These are phyloP conservation scores for Bolboschoenoplectus hybrid DNA, from an alignment of 202 grass and related monocot species.

Conservation along the genomic window DNA sequence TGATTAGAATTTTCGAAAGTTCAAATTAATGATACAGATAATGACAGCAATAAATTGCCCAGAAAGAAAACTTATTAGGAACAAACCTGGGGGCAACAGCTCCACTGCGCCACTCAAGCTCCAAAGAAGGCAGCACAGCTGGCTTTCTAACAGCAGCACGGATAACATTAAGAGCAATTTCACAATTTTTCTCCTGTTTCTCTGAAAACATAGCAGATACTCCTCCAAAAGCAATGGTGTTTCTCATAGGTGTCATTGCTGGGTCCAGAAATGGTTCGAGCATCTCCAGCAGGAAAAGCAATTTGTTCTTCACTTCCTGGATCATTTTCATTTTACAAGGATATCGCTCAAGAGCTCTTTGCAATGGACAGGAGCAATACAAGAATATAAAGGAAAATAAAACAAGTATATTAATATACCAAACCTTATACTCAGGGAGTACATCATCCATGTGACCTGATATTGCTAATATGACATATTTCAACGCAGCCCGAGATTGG, in stretches of 20 bases:
- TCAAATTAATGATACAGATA: background rate
- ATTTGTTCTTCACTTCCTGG: conserved; percentile 82
- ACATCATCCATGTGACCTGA: conserved; percentile 93
- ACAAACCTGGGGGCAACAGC: conserved; percentile 71
- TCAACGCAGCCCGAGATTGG: conserved; percentile 76
- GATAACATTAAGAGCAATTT: conserved; percentile 78
- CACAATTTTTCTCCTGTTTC: conserved; percentile 55
- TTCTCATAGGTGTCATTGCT: conserved; percentile 55
- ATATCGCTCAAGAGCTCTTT: conserved; percentile 7
- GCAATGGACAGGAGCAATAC: background rate
- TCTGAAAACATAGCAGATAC: conserved; percentile 65
- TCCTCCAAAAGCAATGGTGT: conserved; percentile 63
- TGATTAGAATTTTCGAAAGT: background rate
- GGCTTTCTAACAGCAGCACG: conserved; percentile 69
- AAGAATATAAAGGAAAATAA: background rate
- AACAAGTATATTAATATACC: conserved; percentile 41
- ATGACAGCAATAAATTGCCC: background rate
- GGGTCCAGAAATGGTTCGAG: conserved; percentile 81
- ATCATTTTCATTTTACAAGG: conserved; percentile 42
- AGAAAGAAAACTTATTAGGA: conserved; percentile 10
- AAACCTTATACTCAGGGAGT: conserved; percentile 83
- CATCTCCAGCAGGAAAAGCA: conserved; percentile 97
- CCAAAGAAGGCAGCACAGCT: conserved; percentile 79
- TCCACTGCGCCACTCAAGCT: conserved; percentile 80
- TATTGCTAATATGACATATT: conserved; percentile 84